A percentile compares a stretch with the other conserved stretches of the same genome.
These are phyloP conservation scores for Pistacia vera DNA, from an alignment of 345 rosid species.

Conservation along the genomic window DNA sequence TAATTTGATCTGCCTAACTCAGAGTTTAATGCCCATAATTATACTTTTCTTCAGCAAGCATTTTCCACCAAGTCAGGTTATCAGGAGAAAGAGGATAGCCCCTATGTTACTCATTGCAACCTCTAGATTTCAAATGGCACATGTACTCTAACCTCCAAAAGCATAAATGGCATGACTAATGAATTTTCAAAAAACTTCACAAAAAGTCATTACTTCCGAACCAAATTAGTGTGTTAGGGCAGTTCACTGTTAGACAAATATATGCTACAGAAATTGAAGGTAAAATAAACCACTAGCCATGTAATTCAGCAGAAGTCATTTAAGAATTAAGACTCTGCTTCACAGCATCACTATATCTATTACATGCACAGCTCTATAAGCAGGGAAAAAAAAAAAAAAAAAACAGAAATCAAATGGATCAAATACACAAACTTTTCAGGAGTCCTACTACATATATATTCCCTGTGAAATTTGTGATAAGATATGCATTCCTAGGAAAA, in stretches of 20 bases:
- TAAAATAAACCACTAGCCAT: not conserved
- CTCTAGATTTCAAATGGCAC: not conserved
- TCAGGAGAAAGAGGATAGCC: not conserved
- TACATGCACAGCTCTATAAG: not conserved
- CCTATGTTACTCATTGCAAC: not conserved
- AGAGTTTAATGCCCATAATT: not conserved
- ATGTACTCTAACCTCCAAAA: not conserved
- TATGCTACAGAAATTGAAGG: not conserved
- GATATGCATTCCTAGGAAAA: too few species aligned
- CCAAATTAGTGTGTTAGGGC: not conserved
- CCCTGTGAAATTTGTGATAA: too few species aligned
- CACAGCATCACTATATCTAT: not conserved
- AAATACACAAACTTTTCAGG: not conserved
- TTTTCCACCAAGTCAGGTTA: not conserved
- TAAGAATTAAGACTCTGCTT: not conserved
- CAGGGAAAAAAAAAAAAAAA: too few species aligned
- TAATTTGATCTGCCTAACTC: not conserved
- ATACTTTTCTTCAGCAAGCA: not conserved
- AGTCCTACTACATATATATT: not conserved
- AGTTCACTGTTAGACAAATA: not conserved
- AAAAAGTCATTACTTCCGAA: not conserved
- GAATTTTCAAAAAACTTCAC: not conserved
- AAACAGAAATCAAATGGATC: not conserved
- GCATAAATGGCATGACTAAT: not conserved
- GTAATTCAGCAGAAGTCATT: not conserved